A percentile compares a stretch with the other conserved stretches of the same genome.
Evolutionary conservation across 352 stramenopile genomes (phyloP).

Genomic region (Globisporangium megalacanthum): DNA sequence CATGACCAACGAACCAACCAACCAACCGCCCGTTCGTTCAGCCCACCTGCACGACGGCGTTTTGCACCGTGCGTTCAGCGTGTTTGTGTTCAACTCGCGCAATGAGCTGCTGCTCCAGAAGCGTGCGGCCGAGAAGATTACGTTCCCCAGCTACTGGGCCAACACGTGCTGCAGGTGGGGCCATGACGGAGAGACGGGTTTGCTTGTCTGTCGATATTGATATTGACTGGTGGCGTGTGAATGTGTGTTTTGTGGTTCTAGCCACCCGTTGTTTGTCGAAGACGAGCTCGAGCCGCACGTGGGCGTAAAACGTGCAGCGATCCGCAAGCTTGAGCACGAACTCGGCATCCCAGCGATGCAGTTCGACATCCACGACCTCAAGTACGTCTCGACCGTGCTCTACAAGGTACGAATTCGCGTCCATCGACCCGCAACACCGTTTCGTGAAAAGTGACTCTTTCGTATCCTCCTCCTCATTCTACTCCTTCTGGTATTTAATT

Average conservation of each 20-base stretch:
- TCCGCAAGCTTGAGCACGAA: slow-evolving; percentile 98
- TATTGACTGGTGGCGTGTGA: neutral
- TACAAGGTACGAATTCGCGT: slow-evolving; percentile 86
- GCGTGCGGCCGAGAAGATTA: slow-evolving; percentile 96
- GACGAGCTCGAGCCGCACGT: slow-evolving; percentile 79
- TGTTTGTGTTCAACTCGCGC: slow-evolving; percentile 85
- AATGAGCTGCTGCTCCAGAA: slow-evolving; percentile 88
- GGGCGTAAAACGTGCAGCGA: slow-evolving; percentile 91
- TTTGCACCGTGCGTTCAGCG: slow-evolving; percentile 80
- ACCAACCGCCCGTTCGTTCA: slow-evolving; percentile 7
- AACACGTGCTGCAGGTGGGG: slow-evolving; percentile 97
- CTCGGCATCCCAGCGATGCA: slow-evolving; percentile 90
- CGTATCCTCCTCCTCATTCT: slow-evolving; percentile 9
- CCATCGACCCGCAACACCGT: no score
- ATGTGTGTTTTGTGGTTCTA: slow-evolving; percentile 11
- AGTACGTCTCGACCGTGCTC: slow-evolving; percentile 97
- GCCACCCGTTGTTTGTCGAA: slow-evolving; percentile 93
- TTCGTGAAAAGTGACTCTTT: slow-evolving; percentile 6
- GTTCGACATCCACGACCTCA: slow-evolving; percentile 85
- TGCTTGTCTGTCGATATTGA: slow-evolving; percentile 4
- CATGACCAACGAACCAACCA: no score
- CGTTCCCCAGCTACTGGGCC: slow-evolving; percentile 98
- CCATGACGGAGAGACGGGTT: neutral
- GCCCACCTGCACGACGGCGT: slow-evolving; percentile 72
- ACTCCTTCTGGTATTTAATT: neutral